A percentile compares a stretch with the other conserved stretches of the same genome.
phyloP scores from a whole-genome alignment of 805 yeast species.

The Wickerhamomyces bovis region DNA sequence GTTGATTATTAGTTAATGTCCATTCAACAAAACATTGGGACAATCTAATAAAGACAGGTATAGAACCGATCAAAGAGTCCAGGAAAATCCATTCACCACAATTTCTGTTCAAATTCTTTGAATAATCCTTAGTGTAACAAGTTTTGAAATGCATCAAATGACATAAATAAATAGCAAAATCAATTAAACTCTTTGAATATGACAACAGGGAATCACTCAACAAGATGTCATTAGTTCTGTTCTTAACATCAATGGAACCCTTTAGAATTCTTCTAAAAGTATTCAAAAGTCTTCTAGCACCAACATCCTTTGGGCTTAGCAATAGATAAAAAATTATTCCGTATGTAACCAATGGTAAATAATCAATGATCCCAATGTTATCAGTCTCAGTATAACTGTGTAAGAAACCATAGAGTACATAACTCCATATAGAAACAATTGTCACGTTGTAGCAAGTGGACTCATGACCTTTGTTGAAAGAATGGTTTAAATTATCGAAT shows the following conservation, averaged over 20 bases:
- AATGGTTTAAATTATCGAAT: conserved; percentile 2
- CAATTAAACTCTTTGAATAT: conserved; percentile 69
- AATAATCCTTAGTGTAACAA: conserved; percentile 25
- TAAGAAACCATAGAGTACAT: conserved; percentile 3
- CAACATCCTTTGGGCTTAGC: conserved; percentile 28
- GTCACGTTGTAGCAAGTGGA: background rate
- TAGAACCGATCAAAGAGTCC: conserved; percentile 31
- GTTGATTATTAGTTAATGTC: conserved; percentile 37
- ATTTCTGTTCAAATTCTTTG: conserved; percentile 25
- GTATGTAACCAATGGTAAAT: conserved; percentile 17
- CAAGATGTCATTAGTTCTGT: conserved; percentile 74
- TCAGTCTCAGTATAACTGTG: background rate
- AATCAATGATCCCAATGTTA: conserved; percentile 2
- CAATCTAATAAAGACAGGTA: conserved; percentile 73
- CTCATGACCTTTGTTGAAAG: conserved; percentile 1
- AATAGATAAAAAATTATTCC: conserved; percentile 28
- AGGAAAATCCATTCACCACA: conserved; percentile 28
- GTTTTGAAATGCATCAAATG: conserved; percentile 34
- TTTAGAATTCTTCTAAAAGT: conserved; percentile 46
- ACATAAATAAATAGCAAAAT: conserved; percentile 53
- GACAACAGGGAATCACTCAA: conserved; percentile 83
- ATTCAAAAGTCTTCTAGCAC: conserved; percentile 36
- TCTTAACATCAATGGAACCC: conserved; percentile 55
- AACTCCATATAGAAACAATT: conserved; percentile 1
- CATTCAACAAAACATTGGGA: conserved; percentile 79